A percentile compares a stretch with the other conserved stretches of the same genome.
Evolutionary conservation across 2,329 filamentous ascomycete genomes (phyloP).

Genomic region (Akanthomyces lecanii): DNA sequence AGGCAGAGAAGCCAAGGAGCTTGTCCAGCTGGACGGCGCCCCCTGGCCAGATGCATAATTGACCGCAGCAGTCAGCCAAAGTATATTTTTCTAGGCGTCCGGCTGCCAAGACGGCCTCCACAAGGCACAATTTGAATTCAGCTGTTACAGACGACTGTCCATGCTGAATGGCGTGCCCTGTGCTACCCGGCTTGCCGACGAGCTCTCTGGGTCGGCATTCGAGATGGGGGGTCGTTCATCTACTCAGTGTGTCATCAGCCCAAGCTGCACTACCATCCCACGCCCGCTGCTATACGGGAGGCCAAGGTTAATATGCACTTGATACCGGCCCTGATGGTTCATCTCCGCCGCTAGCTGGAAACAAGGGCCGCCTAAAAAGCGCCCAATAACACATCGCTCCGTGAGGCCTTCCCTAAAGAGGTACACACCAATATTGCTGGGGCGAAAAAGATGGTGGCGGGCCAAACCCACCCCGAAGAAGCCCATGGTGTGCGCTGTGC

Average conservation of each 20-base stretch:
- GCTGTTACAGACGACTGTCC: too few species aligned
- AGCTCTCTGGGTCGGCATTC: too few species aligned
- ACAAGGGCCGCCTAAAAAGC: neutral
- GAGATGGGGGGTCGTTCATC: neutral
- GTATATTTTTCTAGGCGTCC: neutral
- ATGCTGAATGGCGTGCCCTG: too few species aligned
- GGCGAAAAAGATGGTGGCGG: conserved; percentile 4
- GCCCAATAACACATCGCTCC: neutral
- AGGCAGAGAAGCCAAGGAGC: neutral
- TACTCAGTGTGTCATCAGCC: neutral
- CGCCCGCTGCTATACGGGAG: neutral
- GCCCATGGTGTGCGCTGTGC: conserved; percentile 4
- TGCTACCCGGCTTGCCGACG: too few species aligned
- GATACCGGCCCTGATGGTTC: neutral
- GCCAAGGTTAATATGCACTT: neutral
- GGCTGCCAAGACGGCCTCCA: neutral
- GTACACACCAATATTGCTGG: conserved; percentile 4
- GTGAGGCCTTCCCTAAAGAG: conserved; percentile 2
- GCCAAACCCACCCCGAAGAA: neutral
- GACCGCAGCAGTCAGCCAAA: neutral
- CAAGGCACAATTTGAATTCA: neutral
- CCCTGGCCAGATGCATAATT: neutral
- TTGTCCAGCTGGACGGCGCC: conserved; percentile 2
- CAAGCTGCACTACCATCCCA: too few species aligned
- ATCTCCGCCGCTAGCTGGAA: neutral